Conservation (phyloP, 2,329 filamentous ascomycete species). For the Tolypocladium ophioglossoides region DNA sequence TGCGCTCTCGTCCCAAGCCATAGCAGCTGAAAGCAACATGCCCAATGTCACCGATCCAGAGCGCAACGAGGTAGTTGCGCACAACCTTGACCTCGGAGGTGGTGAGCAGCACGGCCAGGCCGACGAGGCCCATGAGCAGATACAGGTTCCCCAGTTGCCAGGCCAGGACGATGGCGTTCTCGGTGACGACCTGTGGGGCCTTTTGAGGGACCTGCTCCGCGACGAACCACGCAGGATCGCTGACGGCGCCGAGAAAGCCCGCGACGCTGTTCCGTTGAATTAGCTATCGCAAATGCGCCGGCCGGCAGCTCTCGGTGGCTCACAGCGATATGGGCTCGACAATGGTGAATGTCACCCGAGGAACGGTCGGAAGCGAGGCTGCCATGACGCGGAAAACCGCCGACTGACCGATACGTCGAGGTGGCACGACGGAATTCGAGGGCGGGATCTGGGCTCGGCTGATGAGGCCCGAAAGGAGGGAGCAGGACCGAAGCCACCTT, state of each 20-base stretch:
- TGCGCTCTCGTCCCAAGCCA: conserved; percentile 44
- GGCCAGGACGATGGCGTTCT: conserved; percentile 44
- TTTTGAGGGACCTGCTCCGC: conserved; percentile 44
- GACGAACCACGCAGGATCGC: conserved; percentile 52
- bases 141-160: conserved; percentile 63
- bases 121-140: conserved; percentile 53
- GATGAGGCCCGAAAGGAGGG: neutral
- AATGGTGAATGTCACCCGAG: conserved; percentile 55
- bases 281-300: conserved; percentile 4
- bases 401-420: neutral
- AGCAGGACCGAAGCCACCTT: neutral
- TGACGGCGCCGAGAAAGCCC: conserved; percentile 46
- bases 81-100: conserved; percentile 57
- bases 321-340: conserved; percentile 61
- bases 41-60: conserved; percentile 56
- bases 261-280: conserved; percentile 35
- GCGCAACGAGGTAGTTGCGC: conserved; percentile 53
- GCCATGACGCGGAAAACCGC: conserved; percentile 34
- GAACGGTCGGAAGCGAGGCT: conserved; percentile 51
- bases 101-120: conserved; percentile 51
- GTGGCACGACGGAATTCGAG: neutral
- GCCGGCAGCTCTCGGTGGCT: conserved; percentile 13
- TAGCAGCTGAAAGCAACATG: conserved; percentile 53
- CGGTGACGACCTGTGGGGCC: conserved; percentile 23
- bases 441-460: neutral